These are phyloP conservation scores for Picochlorum sp. DNA, from an alignment of 139 green algal genomes.

Conservation along the genomic window DNA sequence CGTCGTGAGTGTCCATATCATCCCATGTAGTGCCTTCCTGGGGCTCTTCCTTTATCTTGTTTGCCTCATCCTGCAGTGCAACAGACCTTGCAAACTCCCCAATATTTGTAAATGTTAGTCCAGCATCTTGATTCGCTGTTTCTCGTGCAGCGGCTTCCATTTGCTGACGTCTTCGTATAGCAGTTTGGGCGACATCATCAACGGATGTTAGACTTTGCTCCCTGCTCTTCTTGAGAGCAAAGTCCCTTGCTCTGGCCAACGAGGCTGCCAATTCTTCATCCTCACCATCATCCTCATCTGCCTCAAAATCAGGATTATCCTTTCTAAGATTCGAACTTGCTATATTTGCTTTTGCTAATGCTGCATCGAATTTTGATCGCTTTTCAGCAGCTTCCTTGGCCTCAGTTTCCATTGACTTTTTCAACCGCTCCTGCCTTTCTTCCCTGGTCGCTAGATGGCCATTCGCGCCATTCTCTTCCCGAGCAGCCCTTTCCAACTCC, in stretches of 20 bases:
- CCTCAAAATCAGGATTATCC: neutral
- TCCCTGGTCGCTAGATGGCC: slow-evolving; percentile 41
- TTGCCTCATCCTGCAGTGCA: neutral
- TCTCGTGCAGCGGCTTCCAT: slow-evolving; percentile 27
- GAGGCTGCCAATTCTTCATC: slow-evolving; percentile 43
- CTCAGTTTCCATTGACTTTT: slow-evolving; percentile 11
- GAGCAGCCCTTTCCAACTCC: slow-evolving; percentile 40
- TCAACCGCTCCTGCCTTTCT: slow-evolving; percentile 11
- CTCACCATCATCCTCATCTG: slow-evolving; percentile 32
- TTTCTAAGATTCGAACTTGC: slow-evolving; percentile 40
- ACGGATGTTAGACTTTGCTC: neutral
- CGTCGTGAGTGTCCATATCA: slow-evolving; percentile 11
- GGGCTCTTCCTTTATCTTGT: slow-evolving; percentile 6
- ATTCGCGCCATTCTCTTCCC: slow-evolving; percentile 13
- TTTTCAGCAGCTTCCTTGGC: slow-evolving; percentile 29
- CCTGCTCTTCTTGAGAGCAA: slow-evolving; percentile 5
- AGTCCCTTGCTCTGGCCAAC: slow-evolving; percentile 27
- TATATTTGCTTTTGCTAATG: slow-evolving; percentile 62
- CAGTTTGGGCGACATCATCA: neutral
- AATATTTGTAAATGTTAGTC: slow-evolving; percentile 62
- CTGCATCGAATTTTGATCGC: slow-evolving; percentile 47
- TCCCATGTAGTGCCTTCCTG: slow-evolving; percentile 11
- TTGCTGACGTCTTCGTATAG: slow-evolving; percentile 10
- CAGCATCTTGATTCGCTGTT: neutral
- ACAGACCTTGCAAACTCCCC: slow-evolving; percentile 58